Evolutionary conservation across 257 asterid species (phyloP).

Genomic region (Ocimum tenuiflorum): DNA sequence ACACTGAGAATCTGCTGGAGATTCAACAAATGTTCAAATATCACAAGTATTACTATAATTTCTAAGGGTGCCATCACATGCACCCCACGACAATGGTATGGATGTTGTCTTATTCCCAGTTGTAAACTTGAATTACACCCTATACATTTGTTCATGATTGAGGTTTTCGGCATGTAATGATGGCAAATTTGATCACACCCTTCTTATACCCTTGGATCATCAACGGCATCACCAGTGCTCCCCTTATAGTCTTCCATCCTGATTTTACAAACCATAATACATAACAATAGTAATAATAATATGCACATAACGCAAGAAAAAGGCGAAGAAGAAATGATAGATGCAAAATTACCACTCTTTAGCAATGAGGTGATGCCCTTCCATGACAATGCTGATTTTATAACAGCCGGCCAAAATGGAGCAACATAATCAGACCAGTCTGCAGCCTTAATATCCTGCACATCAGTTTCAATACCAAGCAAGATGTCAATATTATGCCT

Average conservation of each 20-base stretch:
- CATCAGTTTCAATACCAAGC: background rate
- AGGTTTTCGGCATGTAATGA: slow-evolving; percentile 77
- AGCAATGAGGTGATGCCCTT: slow-evolving; percentile 76
- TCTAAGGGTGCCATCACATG: background rate
- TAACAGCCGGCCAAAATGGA: slow-evolving; percentile 98
- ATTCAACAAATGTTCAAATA: background rate
- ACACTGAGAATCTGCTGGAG: background rate
- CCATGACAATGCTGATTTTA: slow-evolving; percentile 80
- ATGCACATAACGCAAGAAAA: background rate
- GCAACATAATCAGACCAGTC: slow-evolving; percentile 92
- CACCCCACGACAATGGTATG: background rate
- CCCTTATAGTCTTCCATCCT: slow-evolving; percentile 97
- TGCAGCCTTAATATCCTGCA: slow-evolving; percentile 68
- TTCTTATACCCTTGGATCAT: slow-evolving; percentile 85
- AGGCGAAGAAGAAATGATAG: background rate
- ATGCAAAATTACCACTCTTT: slow-evolving; percentile 49
- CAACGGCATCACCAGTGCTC: slow-evolving; percentile 85
- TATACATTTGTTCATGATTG: slow-evolving; percentile 17
- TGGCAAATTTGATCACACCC: slow-evolving; percentile 75
- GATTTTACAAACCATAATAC: background rate
- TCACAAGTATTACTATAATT: background rate
- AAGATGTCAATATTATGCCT: no score
- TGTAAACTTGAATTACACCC: background rate
- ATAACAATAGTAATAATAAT: no score
- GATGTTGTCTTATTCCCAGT: background rate